These are phyloP conservation scores for Trichophyton simii DNA, from an alignment of 2,329 filamentous ascomycete genomes.

Conservation along the genomic window DNA sequence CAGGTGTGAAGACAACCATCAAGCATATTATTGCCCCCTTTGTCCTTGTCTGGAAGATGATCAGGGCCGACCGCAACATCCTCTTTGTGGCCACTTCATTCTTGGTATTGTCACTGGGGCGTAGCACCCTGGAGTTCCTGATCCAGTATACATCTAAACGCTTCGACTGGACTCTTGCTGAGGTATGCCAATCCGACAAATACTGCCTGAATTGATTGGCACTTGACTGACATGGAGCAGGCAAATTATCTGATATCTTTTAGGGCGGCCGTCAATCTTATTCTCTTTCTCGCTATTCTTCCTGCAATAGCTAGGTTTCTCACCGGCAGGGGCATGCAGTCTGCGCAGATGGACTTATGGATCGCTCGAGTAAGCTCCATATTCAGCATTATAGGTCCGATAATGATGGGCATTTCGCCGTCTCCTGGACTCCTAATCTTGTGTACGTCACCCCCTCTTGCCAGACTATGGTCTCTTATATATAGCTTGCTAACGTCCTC, in stretches of 20 bases:
- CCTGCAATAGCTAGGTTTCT: not conserved
- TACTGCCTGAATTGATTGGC: not conserved
- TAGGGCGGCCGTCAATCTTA: not conserved
- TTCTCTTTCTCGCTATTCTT: not conserved
- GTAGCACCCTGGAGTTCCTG: conserved; percentile 2
- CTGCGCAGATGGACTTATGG: conserved; percentile 4
- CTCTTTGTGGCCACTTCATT: not conserved
- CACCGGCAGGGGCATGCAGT: not conserved
- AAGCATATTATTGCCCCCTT: not conserved
- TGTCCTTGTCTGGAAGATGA: not conserved
- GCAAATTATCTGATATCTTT: conserved; percentile 5
- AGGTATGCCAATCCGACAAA: not conserved
- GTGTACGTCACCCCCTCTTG: not conserved
- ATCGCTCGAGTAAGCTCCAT: conserved; percentile 6
- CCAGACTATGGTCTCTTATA: not conserved
- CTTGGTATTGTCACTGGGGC: not conserved
- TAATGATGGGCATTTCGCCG: conserved; percentile 4
- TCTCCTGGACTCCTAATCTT: not conserved
- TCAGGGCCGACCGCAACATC: not conserved
- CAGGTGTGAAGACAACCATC: not conserved
- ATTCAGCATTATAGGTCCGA: not conserved
- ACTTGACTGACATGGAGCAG: not conserved
- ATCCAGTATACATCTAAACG: conserved; percentile 6
- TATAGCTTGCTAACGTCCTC: not conserved
- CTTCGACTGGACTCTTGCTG: conserved; percentile 1